These are phyloP conservation scores for Cryptococcus maquisensis DNA, from an alignment of 1,284 basidiomycete species.

Conservation along the genomic window DNA sequence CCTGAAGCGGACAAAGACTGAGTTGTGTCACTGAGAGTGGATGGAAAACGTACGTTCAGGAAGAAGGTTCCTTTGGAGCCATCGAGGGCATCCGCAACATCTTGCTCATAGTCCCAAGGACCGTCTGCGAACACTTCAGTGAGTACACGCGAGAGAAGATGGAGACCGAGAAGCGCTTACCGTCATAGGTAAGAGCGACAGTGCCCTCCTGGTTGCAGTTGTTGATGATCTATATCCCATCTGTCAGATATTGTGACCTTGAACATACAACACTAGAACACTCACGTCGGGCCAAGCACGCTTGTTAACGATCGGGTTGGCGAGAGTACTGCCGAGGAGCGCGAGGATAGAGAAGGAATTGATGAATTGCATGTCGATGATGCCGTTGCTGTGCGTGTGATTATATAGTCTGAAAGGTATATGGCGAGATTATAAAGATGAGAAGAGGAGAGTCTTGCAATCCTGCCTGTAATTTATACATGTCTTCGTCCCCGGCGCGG, in stretches of 20 bases:
- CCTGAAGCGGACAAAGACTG: constrained; percentile 4
- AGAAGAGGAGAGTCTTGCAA: neutral
- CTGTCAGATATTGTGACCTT: constrained; percentile 1
- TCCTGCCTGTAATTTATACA: neutral
- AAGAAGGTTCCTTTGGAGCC: constrained; percentile 58
- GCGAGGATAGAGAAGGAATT: constrained; percentile 11
- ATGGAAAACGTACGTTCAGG: constrained; percentile 49
- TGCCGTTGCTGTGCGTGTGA: neutral
- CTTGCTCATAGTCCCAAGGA: constrained; percentile 50
- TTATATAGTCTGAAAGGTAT: neutral
- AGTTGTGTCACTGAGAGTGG: neutral
- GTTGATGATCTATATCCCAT: constrained; percentile 25
- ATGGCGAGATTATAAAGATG: neutral
- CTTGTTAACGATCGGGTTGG: constrained; percentile 4
- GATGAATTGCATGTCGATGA: constrained; percentile 1
- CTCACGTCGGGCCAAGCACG: constrained; percentile 2
- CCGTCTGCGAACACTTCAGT: constrained; percentile 46
- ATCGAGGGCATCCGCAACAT: constrained; percentile 51
- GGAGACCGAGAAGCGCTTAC: constrained; percentile 22
- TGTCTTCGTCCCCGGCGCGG: too few relatives aligned
- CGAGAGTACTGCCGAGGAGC: constrained; percentile 12
- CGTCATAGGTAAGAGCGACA: constrained; percentile 56
- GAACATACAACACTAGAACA: neutral
- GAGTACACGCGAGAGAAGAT: neutral
- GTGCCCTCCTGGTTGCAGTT: constrained; percentile 38